Base-by-base conservation (phyloP, 2,329 filamentous ascomycete genomes). In the Claviceps monticola region DNA sequence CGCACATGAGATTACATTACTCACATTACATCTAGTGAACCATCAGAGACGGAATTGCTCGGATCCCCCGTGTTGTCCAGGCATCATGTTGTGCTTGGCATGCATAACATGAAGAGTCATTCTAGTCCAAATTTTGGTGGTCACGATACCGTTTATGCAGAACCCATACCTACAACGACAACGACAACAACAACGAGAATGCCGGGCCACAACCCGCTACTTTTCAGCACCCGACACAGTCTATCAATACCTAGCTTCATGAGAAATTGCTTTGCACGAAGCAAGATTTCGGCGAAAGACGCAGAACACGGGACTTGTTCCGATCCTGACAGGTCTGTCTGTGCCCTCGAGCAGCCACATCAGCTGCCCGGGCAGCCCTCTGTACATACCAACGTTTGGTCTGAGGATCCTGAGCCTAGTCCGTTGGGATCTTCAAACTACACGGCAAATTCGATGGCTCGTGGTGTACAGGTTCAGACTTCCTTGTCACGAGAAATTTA, bases 151-250 rank as follows among this genome's bases (percentile, higher is more conserved):
- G 21, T 51, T 6, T 19, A 50, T 3, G 44, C 16, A 39, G 50
- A 46, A 8, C n/a, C 3, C 17, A 6, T 47, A 14, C 19, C 14
- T 5, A 36, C 23, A n/a, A 36, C 17, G 7, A 34, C 38, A 16
- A 34, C 16, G 9, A 29, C 8, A 4, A 36, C 23, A 14, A 34
- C 23, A 11, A 43, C 38, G 14, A 51, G 46, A 5, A 19, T 51
- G 11, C 48, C 50, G 7, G 53, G 52, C 29, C 59, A 57, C 19
- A 68, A 66, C 51, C 64, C 65, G 17, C 67, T 68, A 39, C 59
- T 61, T 43, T 66, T 68, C 58, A 62, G 63, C 47, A 67, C 64
- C n/a, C 59, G 56, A 17, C 53, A 65, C 54, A 58, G 61, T 51
- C 52, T 67, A 4, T 26, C 49, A 42, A 55, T 54, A 16, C 53